These are phyloP conservation scores for Trichoderma erinaceum DNA, from an alignment of 495 filamentous ascomycete genomes.

Conservation along the genomic window DNA sequence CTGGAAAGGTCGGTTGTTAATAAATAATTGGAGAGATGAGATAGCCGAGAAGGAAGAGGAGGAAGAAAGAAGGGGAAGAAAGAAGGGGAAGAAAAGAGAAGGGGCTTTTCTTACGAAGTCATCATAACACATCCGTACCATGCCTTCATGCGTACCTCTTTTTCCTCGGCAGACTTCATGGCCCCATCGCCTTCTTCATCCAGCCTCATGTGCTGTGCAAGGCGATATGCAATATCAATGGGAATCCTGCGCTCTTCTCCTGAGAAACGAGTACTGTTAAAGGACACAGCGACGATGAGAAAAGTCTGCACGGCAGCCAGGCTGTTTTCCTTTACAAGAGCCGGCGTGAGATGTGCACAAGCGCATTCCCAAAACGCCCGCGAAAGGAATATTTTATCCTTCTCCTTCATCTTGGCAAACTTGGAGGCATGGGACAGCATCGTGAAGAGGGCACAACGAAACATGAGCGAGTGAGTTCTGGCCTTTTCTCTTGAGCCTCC, in stretches of 20 bases:
- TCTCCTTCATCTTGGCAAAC: neutral
- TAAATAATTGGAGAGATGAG: neutral
- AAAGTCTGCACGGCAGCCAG: neutral
- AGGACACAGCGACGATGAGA: neutral
- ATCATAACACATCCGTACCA: conserved; percentile 5
- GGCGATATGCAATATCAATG: neutral
- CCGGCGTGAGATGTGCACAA: neutral
- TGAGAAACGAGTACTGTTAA: neutral
- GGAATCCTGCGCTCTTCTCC: neutral
- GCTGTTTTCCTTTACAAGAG: neutral
- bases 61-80: neutral
- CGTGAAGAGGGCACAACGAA: neutral
- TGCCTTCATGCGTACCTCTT: neutral
- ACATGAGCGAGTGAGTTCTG: neutral
- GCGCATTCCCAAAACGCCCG: neutral
- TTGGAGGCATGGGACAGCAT: neutral
- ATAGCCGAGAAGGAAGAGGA: neutral
- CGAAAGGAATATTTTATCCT: neutral
- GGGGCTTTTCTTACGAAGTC: neutral
- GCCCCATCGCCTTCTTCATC: neutral
- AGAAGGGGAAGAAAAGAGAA: neutral
- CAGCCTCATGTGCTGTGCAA: neutral
- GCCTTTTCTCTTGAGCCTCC: neutral
- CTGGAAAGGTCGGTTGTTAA: neutral
- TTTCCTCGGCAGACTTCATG: neutral